Percentiles rank a stretch among this genome's conserved stretches.
Evolutionary conservation across 1,284 basidiomycete genomes (phyloP).

Genomic region (Vanrija sp.): DNA sequence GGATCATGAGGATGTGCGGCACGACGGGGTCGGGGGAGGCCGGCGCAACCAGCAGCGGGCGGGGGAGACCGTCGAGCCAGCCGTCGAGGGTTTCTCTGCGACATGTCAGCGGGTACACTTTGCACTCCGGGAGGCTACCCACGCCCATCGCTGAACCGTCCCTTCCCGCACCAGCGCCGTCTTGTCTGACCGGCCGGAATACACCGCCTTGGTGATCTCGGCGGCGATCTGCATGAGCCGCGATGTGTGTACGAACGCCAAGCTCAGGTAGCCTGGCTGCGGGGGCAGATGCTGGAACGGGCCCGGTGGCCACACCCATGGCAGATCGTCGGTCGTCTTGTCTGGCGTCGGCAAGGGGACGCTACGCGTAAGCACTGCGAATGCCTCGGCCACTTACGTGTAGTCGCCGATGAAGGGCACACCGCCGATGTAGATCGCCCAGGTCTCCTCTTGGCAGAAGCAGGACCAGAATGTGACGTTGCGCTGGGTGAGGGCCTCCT

Average conservation of each 20-base stretch:
- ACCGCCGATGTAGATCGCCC: constrained; percentile 31
- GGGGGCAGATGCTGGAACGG: constrained; percentile 1
- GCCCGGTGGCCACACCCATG: constrained; percentile 21
- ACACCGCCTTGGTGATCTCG: constrained; percentile 8
- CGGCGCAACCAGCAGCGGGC: constrained; percentile 53
- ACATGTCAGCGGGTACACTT: not conserved
- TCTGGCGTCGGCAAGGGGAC: constrained; percentile 19
- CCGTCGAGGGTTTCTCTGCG: constrained; percentile 53
- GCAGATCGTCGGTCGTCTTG: constrained; percentile 16
- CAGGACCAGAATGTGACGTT: constrained; percentile 29
- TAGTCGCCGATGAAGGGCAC: constrained; percentile 22
- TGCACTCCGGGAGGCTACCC: not conserved
- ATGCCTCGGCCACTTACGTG: constrained; percentile 7
- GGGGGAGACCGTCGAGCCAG: constrained; percentile 59
- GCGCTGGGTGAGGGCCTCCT: constrained; percentile 19
- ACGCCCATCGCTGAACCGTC: constrained; percentile 1
- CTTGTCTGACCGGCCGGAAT: constrained; percentile 6
- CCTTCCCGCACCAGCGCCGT: constrained; percentile 4
- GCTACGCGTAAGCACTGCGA: constrained; percentile 3
- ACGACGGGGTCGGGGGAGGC: constrained; percentile 53
- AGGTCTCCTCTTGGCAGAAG: constrained; percentile 30
- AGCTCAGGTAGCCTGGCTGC: constrained; percentile 7
- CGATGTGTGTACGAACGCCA: constrained; percentile 9
- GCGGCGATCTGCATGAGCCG: constrained; percentile 5
- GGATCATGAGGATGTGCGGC: constrained; percentile 62